Base-by-base conservation (phyloP, 805 yeast genomes). In the Candida tallmaniae region DNA sequence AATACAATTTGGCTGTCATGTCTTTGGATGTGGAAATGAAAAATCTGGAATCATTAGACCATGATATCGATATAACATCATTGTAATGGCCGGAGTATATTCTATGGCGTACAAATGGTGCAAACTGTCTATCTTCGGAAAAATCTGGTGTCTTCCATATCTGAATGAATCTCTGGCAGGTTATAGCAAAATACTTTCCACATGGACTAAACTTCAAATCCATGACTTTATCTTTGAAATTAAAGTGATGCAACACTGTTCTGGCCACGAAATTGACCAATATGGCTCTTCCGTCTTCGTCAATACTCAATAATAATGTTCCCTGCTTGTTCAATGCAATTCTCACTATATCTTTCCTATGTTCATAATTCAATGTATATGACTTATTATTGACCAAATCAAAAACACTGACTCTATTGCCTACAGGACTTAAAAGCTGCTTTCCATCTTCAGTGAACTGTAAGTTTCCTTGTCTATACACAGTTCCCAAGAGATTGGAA, bases 11-110 rank as follows among this genome's bases (percentile, higher is more conserved):
- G 2, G 95, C 79, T 0, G 97, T 84, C 72, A 93, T 70, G 62
- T 93, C 98, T 52, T 86, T 85, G 15, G 95, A 83, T 2, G 95
- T 73, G 2, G 96, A 77, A 27, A 93, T 65, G 47, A 93, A 73
- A 53, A 88, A 93, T 47, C 96, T 73, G 4, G 96, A 84, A 58
- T 93, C 98, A 19, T 69, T 70, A 1, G 97, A 86, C 97, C 97
- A 93, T 3, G 85, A 70, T 8, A 93, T 57, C 2, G 88, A 76
- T 2, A 76, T 70, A 16, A 93, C 76, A 47, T 86, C 94, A 32
- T 79, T 80, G 54, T 78, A 88, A 63, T 93, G 98, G 23, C 98
- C 98, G 1, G 96, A 87, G 50, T 88, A 88, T 6, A 84, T 76
- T 51, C 95, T 70, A 58, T 85, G 86, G 43, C 95, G 82, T 25